Evolutionary conservation across 371 early-diverging fungal species (phyloP).

Genomic region (Mucor mucedo): DNA sequence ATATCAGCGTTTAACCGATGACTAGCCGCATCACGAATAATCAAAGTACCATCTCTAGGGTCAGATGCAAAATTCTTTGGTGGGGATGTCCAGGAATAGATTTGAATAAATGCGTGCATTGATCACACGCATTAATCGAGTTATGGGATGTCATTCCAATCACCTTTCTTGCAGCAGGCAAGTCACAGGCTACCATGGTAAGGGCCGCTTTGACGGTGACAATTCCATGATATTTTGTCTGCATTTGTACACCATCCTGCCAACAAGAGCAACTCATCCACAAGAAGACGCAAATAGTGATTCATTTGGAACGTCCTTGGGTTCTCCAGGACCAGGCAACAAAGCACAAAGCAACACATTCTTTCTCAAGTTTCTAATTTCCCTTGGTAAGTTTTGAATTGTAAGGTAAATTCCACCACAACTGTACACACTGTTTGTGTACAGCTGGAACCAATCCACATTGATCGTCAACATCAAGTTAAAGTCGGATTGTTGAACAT

Average conservation of each 20-base stretch:
- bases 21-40: neutral
- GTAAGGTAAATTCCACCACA: conserved; percentile 18
- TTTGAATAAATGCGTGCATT: neutral
- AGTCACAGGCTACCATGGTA: conserved; percentile 13
- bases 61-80: neutral
- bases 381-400: conserved; percentile 18
- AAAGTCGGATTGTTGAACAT: neutral
- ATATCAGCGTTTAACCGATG: neutral
- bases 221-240: neutral
- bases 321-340: conserved; percentile 23
- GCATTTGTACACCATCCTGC: conserved; percentile 14
- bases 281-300: conserved; percentile 18
- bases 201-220: conserved; percentile 16
- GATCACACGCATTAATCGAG: conserved; percentile 6
- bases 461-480: conserved; percentile 13
- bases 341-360: conserved; percentile 23
- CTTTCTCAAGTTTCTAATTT: conserved; percentile 2
- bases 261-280: conserved; percentile 10
- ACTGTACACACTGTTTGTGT: neutral
- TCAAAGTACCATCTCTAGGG: neutral
- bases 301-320: conserved; percentile 13
- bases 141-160: conserved; percentile 15
- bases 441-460: conserved; percentile 24
- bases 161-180: conserved; percentile 15
- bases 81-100: neutral